Conservation (phyloP, 2,329 filamentous ascomycete species). For the Colletotrichum chlorophyti region DNA sequence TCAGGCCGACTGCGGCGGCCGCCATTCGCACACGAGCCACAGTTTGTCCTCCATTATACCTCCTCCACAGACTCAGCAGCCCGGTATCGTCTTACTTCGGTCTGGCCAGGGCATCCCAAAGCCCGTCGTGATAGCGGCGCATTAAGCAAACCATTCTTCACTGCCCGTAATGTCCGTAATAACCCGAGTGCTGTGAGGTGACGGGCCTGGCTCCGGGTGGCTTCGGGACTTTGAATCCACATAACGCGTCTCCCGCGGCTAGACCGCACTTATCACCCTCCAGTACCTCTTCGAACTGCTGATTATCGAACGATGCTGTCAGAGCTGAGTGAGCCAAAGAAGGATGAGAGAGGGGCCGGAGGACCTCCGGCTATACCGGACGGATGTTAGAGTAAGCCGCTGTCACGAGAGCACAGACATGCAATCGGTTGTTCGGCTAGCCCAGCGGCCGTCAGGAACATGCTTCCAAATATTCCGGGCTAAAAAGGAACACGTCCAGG, state of each 20-base stretch:
- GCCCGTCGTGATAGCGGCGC: background rate
- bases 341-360: background rate
- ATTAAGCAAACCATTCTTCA: background rate
- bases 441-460: background rate
- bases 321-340: background rate
- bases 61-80: background rate
- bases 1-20: conserved; percentile 16
- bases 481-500: conserved; percentile 1
- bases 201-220: background rate
- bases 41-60: background rate
- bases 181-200: background rate
- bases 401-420: background rate
- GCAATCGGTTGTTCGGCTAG: background rate
- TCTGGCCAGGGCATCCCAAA: background rate
- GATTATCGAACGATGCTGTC: background rate
- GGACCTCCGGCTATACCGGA: background rate
- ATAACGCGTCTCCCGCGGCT: background rate
- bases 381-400: no score
- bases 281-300: background rate
- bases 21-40: conserved; percentile 17
- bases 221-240: background rate
- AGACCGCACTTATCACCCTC: background rate
- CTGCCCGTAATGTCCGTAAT: conserved; percentile 13
- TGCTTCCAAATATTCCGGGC: background rate
- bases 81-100: background rate